Conservation (phyloP, 1,284 basidiomycete species). For the Neonothopanus nambi region DNA sequence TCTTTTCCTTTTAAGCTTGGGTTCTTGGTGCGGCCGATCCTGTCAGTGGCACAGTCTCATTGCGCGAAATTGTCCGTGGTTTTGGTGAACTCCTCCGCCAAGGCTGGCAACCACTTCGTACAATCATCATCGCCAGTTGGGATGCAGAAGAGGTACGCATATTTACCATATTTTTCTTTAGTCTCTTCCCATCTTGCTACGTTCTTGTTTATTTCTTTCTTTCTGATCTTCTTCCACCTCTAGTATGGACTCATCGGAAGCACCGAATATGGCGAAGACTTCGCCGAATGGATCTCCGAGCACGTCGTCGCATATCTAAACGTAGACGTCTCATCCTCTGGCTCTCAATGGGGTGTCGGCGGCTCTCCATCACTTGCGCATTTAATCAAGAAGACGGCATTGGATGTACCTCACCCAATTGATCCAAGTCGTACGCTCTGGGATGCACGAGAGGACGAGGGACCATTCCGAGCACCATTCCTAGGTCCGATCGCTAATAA, state of each 20-base stretch:
- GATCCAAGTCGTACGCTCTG: constrained; percentile 55
- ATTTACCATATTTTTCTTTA: background rate
- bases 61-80: constrained; percentile 84
- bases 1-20: constrained; percentile 28
- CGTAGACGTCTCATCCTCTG: constrained; percentile 70
- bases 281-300: constrained; percentile 74
- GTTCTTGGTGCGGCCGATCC: constrained; percentile 87
- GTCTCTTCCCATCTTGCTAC: background rate
- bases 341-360: constrained; percentile 56
- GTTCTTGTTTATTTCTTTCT: background rate
- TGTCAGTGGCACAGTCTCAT: constrained; percentile 82
- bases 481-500: constrained; percentile 22
- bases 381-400: constrained; percentile 67
- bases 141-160: constrained; percentile 82
- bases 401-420: constrained; percentile 69
- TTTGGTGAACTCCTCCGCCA: constrained; percentile 69
- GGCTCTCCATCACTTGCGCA: constrained; percentile 81
- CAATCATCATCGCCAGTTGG: constrained; percentile 89
- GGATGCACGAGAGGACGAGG: constrained; percentile 62
- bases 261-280: constrained; percentile 91
- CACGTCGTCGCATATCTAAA: constrained; percentile 91
- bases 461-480: constrained; percentile 39
- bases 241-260: constrained; percentile 86
- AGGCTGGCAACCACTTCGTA: constrained; percentile 90
- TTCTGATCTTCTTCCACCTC: background rate